Base-by-base conservation (phyloP, 768 basidiomycete species). In the Panellus pusillus region DNA sequence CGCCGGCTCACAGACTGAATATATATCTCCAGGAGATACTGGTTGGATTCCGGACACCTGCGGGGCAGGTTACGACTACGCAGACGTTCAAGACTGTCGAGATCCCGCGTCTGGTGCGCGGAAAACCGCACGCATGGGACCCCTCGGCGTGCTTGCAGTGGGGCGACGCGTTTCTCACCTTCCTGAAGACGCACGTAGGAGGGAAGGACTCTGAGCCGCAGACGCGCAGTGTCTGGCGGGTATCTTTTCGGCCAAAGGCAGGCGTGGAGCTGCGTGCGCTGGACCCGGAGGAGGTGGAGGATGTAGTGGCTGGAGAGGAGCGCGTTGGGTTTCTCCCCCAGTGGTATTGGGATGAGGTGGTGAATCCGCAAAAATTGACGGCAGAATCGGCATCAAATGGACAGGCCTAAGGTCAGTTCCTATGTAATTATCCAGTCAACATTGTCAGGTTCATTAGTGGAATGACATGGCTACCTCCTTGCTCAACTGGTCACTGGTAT, bases 1-100 rank as follows among this genome's bases (percentile, higher is more conserved):
- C 29, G 36, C 32, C 15, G 24, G 11, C 32, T 29, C 29, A 5
- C 17, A 24, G 43, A 19, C 3, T 40, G n/a, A 40, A 13, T 19
- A 6, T 27, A 4, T 17, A 2, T 35, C 14, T 35, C n/a, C 59
- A 91, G 90, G 87, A 91, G 68, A 85, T 95, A 46, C 69, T 93
- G 9, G 91, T 95, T 24, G 93, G 93, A 47, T 95, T 95, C 67
- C 84, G 93, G 43, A 91, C 86, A 28, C 85, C 84, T 14, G 70
- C 79, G n/a, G 93, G 92, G 19, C 72, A 82, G 31, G 65, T 92
- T 15, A 77, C 76, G 13, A 83, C 82, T 4, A 75, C 81, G 7
- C 89, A 90, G 66, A 71, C 79, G 11, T 92, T 93, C 71, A 79
- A 85, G 61, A 95, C 93, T 14, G 78, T 89, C 46, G 77, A 91